A percentile compares a stretch with the other conserved stretches of the same genome.
Evolutionary conservation across 129 eudicot species (phyloP).

Genomic region (Saussurea involucrata): DNA sequence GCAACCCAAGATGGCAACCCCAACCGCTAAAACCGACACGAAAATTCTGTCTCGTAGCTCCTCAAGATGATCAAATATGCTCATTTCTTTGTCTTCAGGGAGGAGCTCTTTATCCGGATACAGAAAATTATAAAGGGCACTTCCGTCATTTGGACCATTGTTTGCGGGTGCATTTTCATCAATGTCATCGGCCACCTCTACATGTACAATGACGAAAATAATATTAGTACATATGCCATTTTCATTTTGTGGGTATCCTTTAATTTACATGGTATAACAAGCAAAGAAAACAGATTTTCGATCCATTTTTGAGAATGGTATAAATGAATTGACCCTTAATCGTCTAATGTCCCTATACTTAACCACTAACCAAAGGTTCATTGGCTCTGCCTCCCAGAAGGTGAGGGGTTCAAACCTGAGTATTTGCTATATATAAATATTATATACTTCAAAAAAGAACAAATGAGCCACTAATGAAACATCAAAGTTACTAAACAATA

Average conservation of each 20-base stretch:
- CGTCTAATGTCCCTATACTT: too few relatives aligned
- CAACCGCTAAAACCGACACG: slow-evolving; percentile 92
- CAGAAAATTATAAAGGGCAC: slow-evolving; percentile 75
- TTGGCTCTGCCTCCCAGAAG: too few relatives aligned
- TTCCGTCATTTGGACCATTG: slow-evolving; percentile 40
- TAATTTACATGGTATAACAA: background rate
- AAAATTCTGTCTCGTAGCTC: slow-evolving; percentile 88
- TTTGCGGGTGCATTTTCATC: slow-evolving; percentile 31
- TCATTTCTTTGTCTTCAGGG: slow-evolving; percentile 97
- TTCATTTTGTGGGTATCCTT: slow-evolving; percentile 7
- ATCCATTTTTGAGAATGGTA: too few relatives aligned
- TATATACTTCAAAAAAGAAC: too few relatives aligned
- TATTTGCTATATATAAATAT: background rate
- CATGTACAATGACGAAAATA: slow-evolving; percentile 12
- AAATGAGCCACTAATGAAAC: too few relatives aligned
- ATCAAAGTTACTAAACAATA: too few relatives aligned
- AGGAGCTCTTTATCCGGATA: slow-evolving; percentile 93
- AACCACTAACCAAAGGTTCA: background rate
- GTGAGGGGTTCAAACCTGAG: background rate
- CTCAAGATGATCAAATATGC: slow-evolving; percentile 89
- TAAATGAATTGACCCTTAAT: too few relatives aligned
- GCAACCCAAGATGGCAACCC: slow-evolving; percentile 89
- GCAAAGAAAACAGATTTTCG: background rate
- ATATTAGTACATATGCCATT: background rate
- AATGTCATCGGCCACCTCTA: slow-evolving; percentile 45